Evolutionary conservation across 495 filamentous ascomycete genomes (phyloP), one percentile per base, ranked within the genome.

Genomic region (Lepidopterella palustris): DNA sequence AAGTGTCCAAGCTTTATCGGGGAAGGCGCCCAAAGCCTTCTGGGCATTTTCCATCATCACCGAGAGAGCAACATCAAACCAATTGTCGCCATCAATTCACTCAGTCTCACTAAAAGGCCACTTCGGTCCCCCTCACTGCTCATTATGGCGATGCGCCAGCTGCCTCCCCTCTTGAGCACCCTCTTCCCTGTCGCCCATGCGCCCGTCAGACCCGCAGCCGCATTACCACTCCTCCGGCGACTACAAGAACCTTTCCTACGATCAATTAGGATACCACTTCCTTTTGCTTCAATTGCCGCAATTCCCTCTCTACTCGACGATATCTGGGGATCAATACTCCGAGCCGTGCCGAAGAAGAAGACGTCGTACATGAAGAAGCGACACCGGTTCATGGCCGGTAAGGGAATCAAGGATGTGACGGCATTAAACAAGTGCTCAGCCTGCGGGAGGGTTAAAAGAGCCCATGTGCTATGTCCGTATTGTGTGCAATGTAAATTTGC

Each of bases 311-410:
- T 93, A 3, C 71, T 95, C 18, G 80, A 80, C 47, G 88, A 84
- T 35, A 80, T 99, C 60, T 97, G 92, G 89, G 95, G 96, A 61
- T 89, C 87, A 1, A 82, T 97, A 35, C 84, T 99, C 31, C 84
- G 85, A 61, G 93, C 93, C 3, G 93, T 96, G 5, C 93, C 93
- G 9, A 99, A 99, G 81, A 97, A 96, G 77, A 99, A 97, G 83
- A 95, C 91, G 9, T 96, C 92, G 24, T 88, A 99, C 73, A 89
- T 88, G 80, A 97, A 95, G 80, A 95, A 88, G 77, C 86, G 93
- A 61, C 85, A 89, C 67, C 82, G 95, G 65, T 90, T 92, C 65
- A 85, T 97, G 84, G 92, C 90, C 18, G 92, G 92, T 66, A 97
- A 97, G 73, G 90, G 83, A 39, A 77, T 97, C 68, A 88, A 92